phyloP scores from a whole-genome alignment of 2,329 filamentous ascomycete species.

The Penicillium palitans region DNA sequence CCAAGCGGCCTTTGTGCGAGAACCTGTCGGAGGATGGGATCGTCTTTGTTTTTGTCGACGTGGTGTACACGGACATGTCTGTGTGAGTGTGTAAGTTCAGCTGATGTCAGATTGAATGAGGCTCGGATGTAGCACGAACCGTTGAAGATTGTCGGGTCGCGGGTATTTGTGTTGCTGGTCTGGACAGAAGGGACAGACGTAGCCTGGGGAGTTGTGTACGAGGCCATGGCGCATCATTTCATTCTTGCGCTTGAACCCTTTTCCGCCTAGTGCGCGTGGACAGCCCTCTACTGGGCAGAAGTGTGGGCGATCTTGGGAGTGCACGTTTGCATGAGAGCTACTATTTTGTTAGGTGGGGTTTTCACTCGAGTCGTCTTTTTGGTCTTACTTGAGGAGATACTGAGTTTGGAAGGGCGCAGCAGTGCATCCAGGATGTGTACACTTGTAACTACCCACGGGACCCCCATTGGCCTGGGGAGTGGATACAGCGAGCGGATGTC shows the following conservation, averaged over 20 bases:
- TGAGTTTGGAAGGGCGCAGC: conserved; percentile 64
- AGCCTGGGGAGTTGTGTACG: conserved; percentile 91
- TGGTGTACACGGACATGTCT: conserved; percentile 95
- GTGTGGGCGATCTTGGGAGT: conserved; percentile 63
- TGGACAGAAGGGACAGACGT: conserved; percentile 93
- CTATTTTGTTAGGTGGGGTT: conserved; percentile 6
- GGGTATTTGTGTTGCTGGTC: conserved; percentile 94
- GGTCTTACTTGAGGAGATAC: conserved; percentile 62
- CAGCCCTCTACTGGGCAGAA: conserved; percentile 62
- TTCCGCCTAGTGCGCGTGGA: conserved; percentile 60
- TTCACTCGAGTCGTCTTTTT: neutral
- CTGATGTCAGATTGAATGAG: neutral
- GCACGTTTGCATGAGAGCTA: conserved; percentile 59
- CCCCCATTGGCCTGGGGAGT: conserved; percentile 28
- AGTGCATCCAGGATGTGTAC: conserved; percentile 57
- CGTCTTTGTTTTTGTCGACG: conserved; percentile 83
- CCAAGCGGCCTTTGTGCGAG: conserved; percentile 83
- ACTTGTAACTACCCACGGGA: conserved; percentile 48
- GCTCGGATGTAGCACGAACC: conserved; percentile 55
- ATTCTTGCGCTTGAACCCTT: conserved; percentile 68
- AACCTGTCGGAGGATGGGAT: conserved; percentile 76
- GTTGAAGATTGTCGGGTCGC: conserved; percentile 90
- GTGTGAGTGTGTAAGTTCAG: conserved; percentile 5
- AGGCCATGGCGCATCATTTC: conserved; percentile 77
- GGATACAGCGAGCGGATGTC: conserved; percentile 22